Evolutionary conservation across 1,284 basidiomycete genomes (phyloP).

Genomic region (Hortiboletus rubellus): DNA sequence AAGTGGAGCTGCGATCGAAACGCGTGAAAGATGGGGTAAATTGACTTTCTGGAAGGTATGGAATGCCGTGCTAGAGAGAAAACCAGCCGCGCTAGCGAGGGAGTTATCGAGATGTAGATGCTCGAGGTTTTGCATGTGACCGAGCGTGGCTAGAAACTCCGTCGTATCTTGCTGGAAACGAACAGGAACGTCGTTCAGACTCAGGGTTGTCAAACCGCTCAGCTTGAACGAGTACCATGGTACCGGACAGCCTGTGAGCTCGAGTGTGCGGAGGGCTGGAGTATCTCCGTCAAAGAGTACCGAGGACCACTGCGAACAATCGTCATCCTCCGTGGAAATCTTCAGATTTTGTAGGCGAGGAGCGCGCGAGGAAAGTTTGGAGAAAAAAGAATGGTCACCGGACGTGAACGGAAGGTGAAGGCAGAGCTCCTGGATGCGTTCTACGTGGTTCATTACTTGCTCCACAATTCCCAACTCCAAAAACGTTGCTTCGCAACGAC

Average conservation of each 20-base stretch:
- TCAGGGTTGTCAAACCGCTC: slow-evolving; percentile 29
- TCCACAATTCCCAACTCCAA: background rate
- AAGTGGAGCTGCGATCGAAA: slow-evolving; percentile 2
- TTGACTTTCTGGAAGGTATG: background rate
- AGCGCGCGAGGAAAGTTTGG: slow-evolving; percentile 6
- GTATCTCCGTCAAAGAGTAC: slow-evolving; percentile 13
- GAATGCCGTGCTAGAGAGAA: background rate
- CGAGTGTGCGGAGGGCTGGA: slow-evolving; percentile 29
- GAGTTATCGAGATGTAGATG: slow-evolving; percentile 27
- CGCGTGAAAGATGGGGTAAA: slow-evolving; percentile 9
- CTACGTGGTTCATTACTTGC: slow-evolving; percentile 15
- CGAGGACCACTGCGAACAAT: background rate
- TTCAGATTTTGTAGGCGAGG: slow-evolving; percentile 1
- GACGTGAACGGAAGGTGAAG: background rate
- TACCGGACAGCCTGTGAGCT: slow-evolving; percentile 25
- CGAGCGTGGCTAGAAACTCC: slow-evolving; percentile 26
- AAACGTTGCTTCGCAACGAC: background rate
- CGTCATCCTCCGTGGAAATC: no score
- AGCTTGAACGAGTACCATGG: slow-evolving; percentile 28
- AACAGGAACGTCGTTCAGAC: slow-evolving; percentile 14
- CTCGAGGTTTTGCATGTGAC: slow-evolving; percentile 29
- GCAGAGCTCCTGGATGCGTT: slow-evolving; percentile 21
- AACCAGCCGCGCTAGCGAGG: slow-evolving; percentile 13
- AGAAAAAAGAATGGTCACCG: background rate
- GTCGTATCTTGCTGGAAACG: slow-evolving; percentile 12